phyloP scores from a whole-genome alignment of 805 yeast genomes.

The Yarrowia yakushimensis region DNA sequence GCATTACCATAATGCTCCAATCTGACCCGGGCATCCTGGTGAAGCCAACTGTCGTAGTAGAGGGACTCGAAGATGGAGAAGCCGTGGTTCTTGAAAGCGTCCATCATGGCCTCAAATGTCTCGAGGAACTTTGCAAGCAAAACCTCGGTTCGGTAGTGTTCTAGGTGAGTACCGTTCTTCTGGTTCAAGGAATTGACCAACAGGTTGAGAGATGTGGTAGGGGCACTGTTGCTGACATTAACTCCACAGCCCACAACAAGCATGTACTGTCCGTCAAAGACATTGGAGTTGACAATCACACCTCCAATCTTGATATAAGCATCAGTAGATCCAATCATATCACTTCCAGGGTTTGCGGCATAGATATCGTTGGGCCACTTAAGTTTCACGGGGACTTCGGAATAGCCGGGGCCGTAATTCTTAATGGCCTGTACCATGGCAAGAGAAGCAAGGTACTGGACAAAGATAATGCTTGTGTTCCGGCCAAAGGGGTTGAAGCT shows the following conservation, averaged over 20 bases:
- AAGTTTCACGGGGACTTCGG: conserved; percentile 70
- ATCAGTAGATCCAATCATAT: conserved; percentile 21
- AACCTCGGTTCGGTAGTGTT: conserved; percentile 45
- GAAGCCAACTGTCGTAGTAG: conserved; percentile 87
- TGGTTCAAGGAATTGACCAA: conserved; percentile 62
- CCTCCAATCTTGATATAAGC: conserved; percentile 76
- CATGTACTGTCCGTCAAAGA: conserved; percentile 55
- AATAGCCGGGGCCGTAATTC: conserved; percentile 58
- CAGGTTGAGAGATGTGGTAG: conserved; percentile 82
- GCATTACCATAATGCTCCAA: conserved; percentile 52
- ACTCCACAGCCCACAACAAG: conserved; percentile 84
- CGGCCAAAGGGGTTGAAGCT: conserved; percentile 46
- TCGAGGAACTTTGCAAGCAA: conserved; percentile 67
- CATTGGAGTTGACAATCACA: conserved; percentile 74
- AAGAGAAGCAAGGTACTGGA: conserved; percentile 79
- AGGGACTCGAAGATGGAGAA: conserved; percentile 60
- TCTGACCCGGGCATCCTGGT: conserved; percentile 66
- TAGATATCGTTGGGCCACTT: conserved; percentile 98
- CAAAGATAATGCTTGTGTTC: conserved; percentile 54
- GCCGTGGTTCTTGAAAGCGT: conserved; percentile 57
- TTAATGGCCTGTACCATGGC: conserved; percentile 78
- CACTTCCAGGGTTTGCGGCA: conserved; percentile 53
- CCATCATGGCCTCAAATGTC: conserved; percentile 57
- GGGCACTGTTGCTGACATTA: conserved; percentile 79
- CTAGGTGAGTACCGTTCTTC: conserved; percentile 40